These are phyloP conservation scores for Arthrinium phaeospermum DNA, from an alignment of 2,329 filamentous ascomycete genomes.

Conservation along the genomic window DNA sequence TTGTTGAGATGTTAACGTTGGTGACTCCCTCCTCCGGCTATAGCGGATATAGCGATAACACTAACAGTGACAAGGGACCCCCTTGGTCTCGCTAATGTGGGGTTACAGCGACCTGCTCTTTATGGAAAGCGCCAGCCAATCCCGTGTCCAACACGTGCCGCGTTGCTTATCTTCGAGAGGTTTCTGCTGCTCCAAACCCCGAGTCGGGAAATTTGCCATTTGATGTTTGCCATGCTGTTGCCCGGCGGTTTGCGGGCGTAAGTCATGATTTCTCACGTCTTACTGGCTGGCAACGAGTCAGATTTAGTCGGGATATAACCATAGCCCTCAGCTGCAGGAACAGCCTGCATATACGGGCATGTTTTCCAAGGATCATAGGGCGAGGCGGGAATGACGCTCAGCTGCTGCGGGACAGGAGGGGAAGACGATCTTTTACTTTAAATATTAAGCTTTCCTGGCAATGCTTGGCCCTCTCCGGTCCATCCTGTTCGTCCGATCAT, in stretches of 20 bases:
- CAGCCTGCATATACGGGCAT: not conserved
- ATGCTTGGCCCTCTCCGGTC: constrained; percentile 7
- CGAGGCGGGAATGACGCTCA: not conserved
- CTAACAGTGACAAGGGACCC: not conserved
- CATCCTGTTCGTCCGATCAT: not conserved
- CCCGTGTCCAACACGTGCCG: not conserved
- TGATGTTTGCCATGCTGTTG: not conserved
- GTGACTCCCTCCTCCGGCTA: not conserved
- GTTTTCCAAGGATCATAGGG: not conserved
- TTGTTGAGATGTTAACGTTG: not conserved
- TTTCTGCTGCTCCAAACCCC: not conserved
- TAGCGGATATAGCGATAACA: not conserved
- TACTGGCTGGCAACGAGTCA: not conserved
- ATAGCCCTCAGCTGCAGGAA: not conserved
- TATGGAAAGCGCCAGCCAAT: constrained; percentile 6
- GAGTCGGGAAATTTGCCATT: not conserved
- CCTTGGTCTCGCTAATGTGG: not conserved
- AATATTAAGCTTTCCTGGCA: not conserved
- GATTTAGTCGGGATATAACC: too few species aligned
- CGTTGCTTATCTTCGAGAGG: not conserved
- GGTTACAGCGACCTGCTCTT: not conserved
- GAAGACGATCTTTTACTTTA: not conserved
- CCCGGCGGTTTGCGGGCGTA: not conserved
- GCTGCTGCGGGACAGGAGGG: not conserved
- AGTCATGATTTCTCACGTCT: not conserved